Evolutionary conservation across 129 eudicot species (phyloP).

Genomic region (Dittrichia graveolens): DNA sequence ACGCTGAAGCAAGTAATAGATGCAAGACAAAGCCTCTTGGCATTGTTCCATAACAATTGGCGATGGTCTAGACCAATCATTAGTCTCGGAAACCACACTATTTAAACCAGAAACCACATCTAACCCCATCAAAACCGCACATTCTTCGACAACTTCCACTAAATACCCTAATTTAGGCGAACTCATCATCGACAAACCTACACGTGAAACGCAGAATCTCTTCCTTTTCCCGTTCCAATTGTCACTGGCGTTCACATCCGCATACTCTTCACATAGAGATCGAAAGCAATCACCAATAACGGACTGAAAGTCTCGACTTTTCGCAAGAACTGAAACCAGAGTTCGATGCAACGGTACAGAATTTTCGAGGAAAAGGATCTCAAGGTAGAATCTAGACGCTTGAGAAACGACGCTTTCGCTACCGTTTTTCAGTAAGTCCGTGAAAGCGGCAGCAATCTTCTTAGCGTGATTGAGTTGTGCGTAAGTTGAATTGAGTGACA

Average conservation of each 20-base stretch:
- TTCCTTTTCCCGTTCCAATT: constrained; percentile 54
- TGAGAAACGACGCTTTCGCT: constrained; percentile 41
- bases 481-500: constrained; percentile 76
- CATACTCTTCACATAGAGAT: constrained; percentile 71
- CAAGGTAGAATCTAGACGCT: constrained; percentile 66
- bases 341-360: constrained; percentile 76
- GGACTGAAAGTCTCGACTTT: constrained; percentile 43
- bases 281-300: constrained; percentile 54
- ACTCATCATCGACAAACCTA: constrained; percentile 86
- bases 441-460: constrained; percentile 60
- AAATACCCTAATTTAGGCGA: constrained; percentile 89
- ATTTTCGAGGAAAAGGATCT: constrained; percentile 77
- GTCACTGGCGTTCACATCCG: constrained; percentile 42
- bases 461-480: constrained; percentile 77
- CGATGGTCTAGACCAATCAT: constrained; percentile 67
- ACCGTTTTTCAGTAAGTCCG: constrained; percentile 42
- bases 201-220: constrained; percentile 86
- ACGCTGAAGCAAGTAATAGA: constrained; percentile 90
- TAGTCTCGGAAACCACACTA: constrained; percentile 57
- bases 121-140: constrained; percentile 72
- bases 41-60: constrained; percentile 97
- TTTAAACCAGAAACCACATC: constrained; percentile 70
- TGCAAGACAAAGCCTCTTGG: constrained; percentile 92
- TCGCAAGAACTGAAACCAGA: constrained; percentile 66
- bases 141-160: constrained; percentile 79